Evolutionary conservation across 495 filamentous ascomycete genomes (phyloP).

Genomic region (Daldinia caldariorum): DNA sequence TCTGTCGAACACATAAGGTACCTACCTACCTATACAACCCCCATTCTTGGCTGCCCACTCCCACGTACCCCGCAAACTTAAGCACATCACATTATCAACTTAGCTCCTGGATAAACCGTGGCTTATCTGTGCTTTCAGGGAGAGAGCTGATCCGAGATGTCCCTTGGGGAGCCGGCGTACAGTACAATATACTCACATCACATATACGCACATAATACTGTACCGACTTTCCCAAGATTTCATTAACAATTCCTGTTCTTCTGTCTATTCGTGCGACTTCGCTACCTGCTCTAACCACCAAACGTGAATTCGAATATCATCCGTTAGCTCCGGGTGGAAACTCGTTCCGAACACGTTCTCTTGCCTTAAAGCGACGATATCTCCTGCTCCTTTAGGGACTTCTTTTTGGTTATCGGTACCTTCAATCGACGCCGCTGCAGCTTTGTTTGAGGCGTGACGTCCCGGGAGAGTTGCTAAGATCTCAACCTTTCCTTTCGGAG

Average conservation of each 20-base stretch:
- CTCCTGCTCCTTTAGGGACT: constrained; percentile 63
- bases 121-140: neutral
- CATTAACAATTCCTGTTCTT: neutral
- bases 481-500: constrained; percentile 58
- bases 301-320: constrained; percentile 85
- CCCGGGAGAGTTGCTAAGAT: constrained; percentile 66
- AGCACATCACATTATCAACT: neutral
- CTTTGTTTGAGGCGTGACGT: constrained; percentile 49
- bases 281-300: constrained; percentile 90
- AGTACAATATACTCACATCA: constrained; percentile 3
- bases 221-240: neutral
- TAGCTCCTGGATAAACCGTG: neutral
- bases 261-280: constrained; percentile 27
- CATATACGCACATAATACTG: neutral
- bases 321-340: constrained; percentile 95
- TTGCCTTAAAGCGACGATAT: constrained; percentile 90
- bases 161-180: neutral
- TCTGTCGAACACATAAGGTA: too few relatives aligned
- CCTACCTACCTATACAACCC: too few relatives aligned
- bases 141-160: neutral
- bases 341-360: constrained; percentile 96
- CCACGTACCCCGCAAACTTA: constrained; percentile 8
- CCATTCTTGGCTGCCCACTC: constrained; percentile 5
- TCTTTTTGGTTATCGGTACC: constrained; percentile 14
- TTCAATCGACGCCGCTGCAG: constrained; percentile 35